Base-by-base conservation (phyloP, 345 rosid species). In the Salix udensis region DNA sequence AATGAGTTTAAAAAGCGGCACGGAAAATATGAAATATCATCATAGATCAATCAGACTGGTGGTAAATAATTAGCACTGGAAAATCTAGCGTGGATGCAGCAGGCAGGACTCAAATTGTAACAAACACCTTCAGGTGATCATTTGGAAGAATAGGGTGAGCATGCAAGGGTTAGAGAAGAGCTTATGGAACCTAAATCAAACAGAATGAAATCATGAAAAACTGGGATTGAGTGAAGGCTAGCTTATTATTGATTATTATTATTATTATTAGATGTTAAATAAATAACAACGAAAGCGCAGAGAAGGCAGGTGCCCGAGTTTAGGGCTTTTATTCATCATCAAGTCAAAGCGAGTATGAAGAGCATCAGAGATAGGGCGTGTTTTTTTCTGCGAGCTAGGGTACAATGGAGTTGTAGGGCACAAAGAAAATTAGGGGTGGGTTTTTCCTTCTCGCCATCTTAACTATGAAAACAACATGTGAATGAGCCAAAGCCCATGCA, bases 401-500 rank as follows among this genome's bases (percentile, higher is more conserved):
- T 26, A 23, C 67, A 31, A 82, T 76, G 87, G 85, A 88, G 89
- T 84, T 90, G 88, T 88, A 88, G 92, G 60, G 83, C 83, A 80
- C 88, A 91, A 83, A 87, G 90, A 80, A 83, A 85, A 82, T 81
- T 40, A 9, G 11, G 85, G 16, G 7, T 1, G 30, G 13, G 7
- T 30, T 31, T 34, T 10, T 58, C 11, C 68, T 37, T 44, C 60
- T 66, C 67, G 52, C 66, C 71, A 69, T 81, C 78, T 81, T 86
- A 85, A 92, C 80, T 88, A 78, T 86, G 98, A 94, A 91, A 94
- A 89, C 84, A 91, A 92, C 97, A 77, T 85, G 80, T 94, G 98
- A 91, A 89, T 90, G 98, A 87, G 81, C 77, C 87, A 89, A 89
- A 88, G 94, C 89, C 86, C 97, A 90, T 95, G 98, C 98, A 93